Evolutionary conservation across 495 filamentous ascomycete species (phyloP).

Genomic region (Trichoderma parareesei): DNA sequence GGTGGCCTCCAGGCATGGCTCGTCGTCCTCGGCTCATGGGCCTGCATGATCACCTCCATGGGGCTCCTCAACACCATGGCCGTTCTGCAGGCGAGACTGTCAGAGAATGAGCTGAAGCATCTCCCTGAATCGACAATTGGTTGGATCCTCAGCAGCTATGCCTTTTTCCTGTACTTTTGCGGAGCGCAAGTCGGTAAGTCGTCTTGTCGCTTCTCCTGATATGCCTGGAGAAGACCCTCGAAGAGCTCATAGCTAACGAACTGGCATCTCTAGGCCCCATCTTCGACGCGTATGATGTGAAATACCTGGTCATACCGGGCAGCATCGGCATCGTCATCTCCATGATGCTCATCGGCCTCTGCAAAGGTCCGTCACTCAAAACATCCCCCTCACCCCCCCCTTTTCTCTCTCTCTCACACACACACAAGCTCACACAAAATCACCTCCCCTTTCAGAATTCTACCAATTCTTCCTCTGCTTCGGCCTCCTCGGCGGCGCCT

Average conservation of each 20-base stretch:
- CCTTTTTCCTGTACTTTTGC: conserved; percentile 55
- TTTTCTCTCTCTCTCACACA: conserved; percentile 12
- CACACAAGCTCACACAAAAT: conserved; percentile 4
- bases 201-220: neutral
- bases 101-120: conserved; percentile 43
- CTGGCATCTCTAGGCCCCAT: conserved; percentile 30
- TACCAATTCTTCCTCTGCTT: conserved; percentile 62
- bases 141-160: conserved; percentile 56
- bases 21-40: conserved; percentile 43
- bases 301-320: conserved; percentile 44
- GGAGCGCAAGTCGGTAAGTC: conserved; percentile 55
- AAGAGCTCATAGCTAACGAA: neutral
- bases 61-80: conserved; percentile 49
- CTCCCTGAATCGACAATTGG: conserved; percentile 50
- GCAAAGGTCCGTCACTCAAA: conserved; percentile 24
- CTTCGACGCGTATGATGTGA: conserved; percentile 54
- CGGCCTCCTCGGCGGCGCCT: conserved; percentile 46
- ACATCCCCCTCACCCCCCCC: conserved; percentile 7
- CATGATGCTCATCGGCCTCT: conserved; percentile 47
- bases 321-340: conserved; percentile 42
- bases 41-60: conserved; percentile 46
- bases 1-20: conserved; percentile 44
- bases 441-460: conserved; percentile 29
- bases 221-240: neutral
- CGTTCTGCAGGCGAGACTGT: conserved; percentile 47